Evolutionary conservation across 1,284 basidiomycete genomes (phyloP).

Genomic region (Microbotryum scabiosae): DNA sequence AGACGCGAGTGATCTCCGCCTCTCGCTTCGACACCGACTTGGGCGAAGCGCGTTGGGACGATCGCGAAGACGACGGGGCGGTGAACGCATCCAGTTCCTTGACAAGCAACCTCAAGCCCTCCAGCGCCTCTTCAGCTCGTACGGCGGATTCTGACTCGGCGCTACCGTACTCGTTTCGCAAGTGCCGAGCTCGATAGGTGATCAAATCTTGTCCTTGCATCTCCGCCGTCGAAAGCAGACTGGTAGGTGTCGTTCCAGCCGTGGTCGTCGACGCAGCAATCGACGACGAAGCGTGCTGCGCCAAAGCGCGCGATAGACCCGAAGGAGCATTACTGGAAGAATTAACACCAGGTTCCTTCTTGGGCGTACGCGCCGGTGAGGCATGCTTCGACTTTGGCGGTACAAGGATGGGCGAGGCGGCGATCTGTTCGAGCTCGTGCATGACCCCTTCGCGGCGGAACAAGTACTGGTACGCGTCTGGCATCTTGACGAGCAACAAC

Average conservation of each 20-base stretch:
- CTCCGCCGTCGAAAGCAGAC: constrained; percentile 17
- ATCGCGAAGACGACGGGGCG: neutral
- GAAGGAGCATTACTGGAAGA: neutral
- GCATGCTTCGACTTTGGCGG: constrained; percentile 46
- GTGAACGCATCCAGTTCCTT: constrained; percentile 19
- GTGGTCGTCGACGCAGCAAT: constrained; percentile 2
- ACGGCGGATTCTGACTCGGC: constrained; percentile 44
- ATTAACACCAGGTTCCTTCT: neutral
- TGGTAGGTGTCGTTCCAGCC: neutral
- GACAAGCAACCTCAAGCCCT: constrained; percentile 40
- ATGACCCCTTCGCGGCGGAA: constrained; percentile 90
- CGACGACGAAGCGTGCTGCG: neutral
- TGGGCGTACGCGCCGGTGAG: constrained; percentile 9
- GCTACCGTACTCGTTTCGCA: constrained; percentile 65
- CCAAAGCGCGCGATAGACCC: neutral
- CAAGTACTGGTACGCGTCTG: constrained; percentile 69
- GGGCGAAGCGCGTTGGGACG: no score
- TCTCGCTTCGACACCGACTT: no score
- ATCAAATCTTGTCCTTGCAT: constrained; percentile 67
- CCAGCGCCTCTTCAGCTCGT: constrained; percentile 51
- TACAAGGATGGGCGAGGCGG: constrained; percentile 50
- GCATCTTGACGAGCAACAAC: constrained; percentile 69
- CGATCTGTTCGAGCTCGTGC: constrained; percentile 73
- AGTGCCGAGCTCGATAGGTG: constrained; percentile 74
- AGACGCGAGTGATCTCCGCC: no score